Evolutionary conservation across 192 early-diverging fungal genomes (phyloP), one percentile per base, ranked within the genome.

Genomic region (Lunasporangiospora selenospora): DNA sequence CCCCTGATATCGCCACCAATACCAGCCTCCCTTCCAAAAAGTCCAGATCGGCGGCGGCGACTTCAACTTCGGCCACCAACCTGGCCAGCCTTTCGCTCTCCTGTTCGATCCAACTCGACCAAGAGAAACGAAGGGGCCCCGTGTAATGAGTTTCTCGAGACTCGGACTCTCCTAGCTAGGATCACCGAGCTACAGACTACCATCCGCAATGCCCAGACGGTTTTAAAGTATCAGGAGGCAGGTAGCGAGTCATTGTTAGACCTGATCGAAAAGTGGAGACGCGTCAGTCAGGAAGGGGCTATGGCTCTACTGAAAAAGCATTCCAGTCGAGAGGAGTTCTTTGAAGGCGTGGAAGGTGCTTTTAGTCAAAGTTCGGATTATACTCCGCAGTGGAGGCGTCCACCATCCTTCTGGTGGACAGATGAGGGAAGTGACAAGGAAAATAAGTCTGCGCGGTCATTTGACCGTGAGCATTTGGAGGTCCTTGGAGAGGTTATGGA

Each of bases 181-280:
- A 46, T 63, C 15, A 53, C n/a, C 1, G 54, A 73, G 16, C 37
- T 73, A 26, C 46, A 58, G 32, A 58, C 69, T 6, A 53, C 53
- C 0, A 63, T 73, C 26, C 59, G 69, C 0, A 73, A 63, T n/a
- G 54, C 46, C 1, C 29, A 41, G 37, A 58, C 58, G 26, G 49
- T 73, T 24, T 5, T 73, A 11, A 46, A 30, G 4, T 48, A 57
- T 15, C 69, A 73, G 27, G 42, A 73, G 27, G 37, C 23, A 26
- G 43, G 43, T 15, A 61, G 63, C 26, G 29, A 31, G 11, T 61
- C 69, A 0, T 34, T 73, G n/a, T 36, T 47, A 12, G 69, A 63
- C 0, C 42, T 73, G 34, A 63, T 53, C 21, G 61, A 48, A 6
- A 73, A 63, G 42, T 73, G 69, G 69, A 47, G 40, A 8, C 56